phyloP scores from a whole-genome alignment of 805 yeast genomes.

The Cyberlindnera bimundalis region DNA sequence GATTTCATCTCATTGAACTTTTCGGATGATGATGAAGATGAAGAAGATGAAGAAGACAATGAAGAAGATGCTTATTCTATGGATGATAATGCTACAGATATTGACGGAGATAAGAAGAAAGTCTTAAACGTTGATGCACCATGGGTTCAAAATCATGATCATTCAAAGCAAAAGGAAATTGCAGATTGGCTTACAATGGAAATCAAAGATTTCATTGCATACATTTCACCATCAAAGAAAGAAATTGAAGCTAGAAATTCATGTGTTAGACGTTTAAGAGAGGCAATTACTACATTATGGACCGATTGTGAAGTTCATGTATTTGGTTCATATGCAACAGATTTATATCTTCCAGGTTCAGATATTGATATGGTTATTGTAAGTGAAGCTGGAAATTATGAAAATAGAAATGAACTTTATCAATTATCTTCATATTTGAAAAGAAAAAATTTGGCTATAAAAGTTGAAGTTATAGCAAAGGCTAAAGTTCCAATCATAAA shows the following conservation, averaged over 20 bases:
- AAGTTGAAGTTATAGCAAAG: slow-evolving; percentile 80
- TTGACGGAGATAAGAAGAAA: slow-evolving; percentile 12
- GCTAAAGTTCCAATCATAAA: slow-evolving; percentile 95
- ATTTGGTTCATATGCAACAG: slow-evolving; percentile 94
- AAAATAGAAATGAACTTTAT: slow-evolving; percentile 62
- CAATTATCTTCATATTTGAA: slow-evolving; percentile 70
- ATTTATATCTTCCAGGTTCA: slow-evolving; percentile 87
- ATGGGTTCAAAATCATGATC: slow-evolving; percentile 79
- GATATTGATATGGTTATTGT: slow-evolving; percentile 92
- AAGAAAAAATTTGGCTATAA: slow-evolving; percentile 55
- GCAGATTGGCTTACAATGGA: slow-evolving; percentile 87
- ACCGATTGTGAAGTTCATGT: slow-evolving; percentile 75
- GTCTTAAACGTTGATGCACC: slow-evolving; percentile 41
- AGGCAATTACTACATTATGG: slow-evolving; percentile 59
- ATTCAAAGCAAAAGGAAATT: slow-evolving; percentile 69
- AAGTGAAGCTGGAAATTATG: slow-evolving; percentile 55
- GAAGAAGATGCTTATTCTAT: slow-evolving; percentile 28
- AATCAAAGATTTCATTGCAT: slow-evolving; percentile 77
- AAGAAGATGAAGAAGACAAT: slow-evolving; percentile 17
- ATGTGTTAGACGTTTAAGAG: slow-evolving; percentile 58
- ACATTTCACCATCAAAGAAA: slow-evolving; percentile 76
- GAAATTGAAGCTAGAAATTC: slow-evolving; percentile 68
- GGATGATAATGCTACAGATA: slow-evolving; percentile 25
- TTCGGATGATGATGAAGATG: slow-evolving; percentile 29
- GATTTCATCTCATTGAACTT: slow-evolving; percentile 41